Evolutionary conservation across 495 filamentous ascomycete genomes (phyloP).

Genomic region (Aspergillus funiculosus): DNA sequence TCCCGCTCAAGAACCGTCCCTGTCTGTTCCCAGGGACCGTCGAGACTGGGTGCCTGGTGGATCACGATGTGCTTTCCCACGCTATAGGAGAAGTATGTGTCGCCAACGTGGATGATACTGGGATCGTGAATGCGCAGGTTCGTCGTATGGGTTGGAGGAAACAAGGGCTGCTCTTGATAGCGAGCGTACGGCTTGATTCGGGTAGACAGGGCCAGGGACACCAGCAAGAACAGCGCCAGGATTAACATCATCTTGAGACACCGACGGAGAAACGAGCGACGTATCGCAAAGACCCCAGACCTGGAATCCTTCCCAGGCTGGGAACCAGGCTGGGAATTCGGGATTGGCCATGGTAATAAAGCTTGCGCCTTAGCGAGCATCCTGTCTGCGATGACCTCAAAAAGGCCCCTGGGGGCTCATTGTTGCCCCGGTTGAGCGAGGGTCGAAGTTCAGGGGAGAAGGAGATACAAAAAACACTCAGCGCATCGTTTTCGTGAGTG

Average conservation of each 20-base stretch:
- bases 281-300: background rate
- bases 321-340: no score
- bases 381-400: background rate
- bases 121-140: slow-evolving; percentile 39
- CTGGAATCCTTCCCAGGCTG: background rate
- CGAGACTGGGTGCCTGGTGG: slow-evolving; percentile 30
- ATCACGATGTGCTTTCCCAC: slow-evolving; percentile 33
- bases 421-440: background rate
- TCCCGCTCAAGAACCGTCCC: slow-evolving; percentile 33
- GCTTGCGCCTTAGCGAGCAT: background rate
- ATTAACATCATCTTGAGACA: slow-evolving; percentile 8
- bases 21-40: slow-evolving; percentile 38
- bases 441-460: background rate
- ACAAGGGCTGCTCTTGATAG: background rate
- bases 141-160: slow-evolving; percentile 28
- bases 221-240: background rate
- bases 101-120: slow-evolving; percentile 30
- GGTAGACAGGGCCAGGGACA: slow-evolving; percentile 3
- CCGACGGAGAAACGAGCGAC: slow-evolving; percentile 3
- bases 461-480: background rate
- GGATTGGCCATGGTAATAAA: slow-evolving; percentile 3
- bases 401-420: slow-evolving; percentile 3
- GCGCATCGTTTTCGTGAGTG: background rate
- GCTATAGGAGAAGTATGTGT: slow-evolving; percentile 37
- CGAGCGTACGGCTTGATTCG: background rate